Conservation (phyloP, 495 filamentous ascomycete species). For the Penicillium manginii region DNA sequence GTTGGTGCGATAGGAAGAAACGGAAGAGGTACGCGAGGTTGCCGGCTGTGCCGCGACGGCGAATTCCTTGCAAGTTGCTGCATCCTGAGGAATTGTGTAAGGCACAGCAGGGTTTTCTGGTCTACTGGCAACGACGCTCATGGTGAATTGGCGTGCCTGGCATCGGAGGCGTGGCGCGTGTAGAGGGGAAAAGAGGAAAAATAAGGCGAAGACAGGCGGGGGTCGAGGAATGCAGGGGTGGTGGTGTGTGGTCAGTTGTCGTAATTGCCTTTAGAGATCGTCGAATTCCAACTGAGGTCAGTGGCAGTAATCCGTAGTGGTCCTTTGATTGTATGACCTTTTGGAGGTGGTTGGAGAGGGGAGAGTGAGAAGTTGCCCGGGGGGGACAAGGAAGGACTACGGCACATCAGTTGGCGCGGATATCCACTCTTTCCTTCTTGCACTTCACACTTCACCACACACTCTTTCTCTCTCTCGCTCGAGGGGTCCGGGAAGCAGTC, state of each 20-base stretch:
- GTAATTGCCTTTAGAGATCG: conserved; percentile 23
- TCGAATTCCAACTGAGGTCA: conserved; percentile 20
- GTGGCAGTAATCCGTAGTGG: neutral
- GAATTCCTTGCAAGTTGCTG: conserved; percentile 26
- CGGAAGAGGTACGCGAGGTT: conserved; percentile 42
- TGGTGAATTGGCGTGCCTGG: conserved; percentile 29
- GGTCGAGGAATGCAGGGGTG: conserved; percentile 28
- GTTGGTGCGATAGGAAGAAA: conserved; percentile 48
- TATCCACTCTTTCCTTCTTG: neutral
- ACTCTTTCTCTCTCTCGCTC: neutral
- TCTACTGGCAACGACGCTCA: conserved; percentile 51
- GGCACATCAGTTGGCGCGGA: too few relatives aligned
- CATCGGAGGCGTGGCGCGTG: conserved; percentile 25
- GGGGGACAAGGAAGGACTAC: neutral
- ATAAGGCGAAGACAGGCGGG: conserved; percentile 16
- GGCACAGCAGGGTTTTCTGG: conserved; percentile 41
- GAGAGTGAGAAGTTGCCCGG: neutral
- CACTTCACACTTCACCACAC: neutral
- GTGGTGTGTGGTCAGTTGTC: conserved; percentile 11
- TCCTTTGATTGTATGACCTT: too few relatives aligned
- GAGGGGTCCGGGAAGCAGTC: conserved; percentile 11
- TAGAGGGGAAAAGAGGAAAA: conserved; percentile 14
- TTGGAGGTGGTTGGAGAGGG: neutral
- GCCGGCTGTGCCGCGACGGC: conserved; percentile 36
- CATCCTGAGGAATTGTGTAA: conserved; percentile 31